A percentile compares a stretch with the other conserved stretches of the same genome.
phyloP scores from a whole-genome alignment of 78 protist species.

The Anaeramoeba flamelloides region DNA sequence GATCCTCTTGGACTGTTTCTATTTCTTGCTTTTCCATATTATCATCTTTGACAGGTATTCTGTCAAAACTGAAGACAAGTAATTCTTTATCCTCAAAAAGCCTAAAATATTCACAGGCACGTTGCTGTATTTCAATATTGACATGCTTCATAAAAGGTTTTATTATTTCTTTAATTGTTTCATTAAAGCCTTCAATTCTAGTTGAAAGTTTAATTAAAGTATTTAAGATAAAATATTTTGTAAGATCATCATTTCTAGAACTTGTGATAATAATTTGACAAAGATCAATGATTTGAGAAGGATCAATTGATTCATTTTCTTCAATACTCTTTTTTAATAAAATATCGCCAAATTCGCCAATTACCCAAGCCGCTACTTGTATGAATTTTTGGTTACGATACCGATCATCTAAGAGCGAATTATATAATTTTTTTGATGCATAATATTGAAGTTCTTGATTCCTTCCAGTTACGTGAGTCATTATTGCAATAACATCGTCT shows the following conservation, averaged over 20 bases:
- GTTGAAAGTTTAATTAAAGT: constrained; percentile 52
- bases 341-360: constrained; percentile 78
- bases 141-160: too few species aligned
- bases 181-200: too few species aligned
- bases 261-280: constrained; percentile 22
- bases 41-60: too few species aligned
- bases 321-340: not conserved
- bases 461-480: not conserved
- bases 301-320: not conserved
- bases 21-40: too few species aligned
- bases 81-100: constrained; percentile 27
- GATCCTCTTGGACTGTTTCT: too few species aligned
- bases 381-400: constrained; percentile 16
- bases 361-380: constrained; percentile 52
- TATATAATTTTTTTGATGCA: not conserved
- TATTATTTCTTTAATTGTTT: too few species aligned
- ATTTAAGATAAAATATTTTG: constrained; percentile 48
- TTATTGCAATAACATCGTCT: not conserved
- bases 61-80: too few species aligned
- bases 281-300: constrained; percentile 33
- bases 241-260: constrained; percentile 20
- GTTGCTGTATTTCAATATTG: constrained; percentile 69
- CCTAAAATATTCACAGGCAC: constrained; percentile 56
- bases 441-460: not conserved
- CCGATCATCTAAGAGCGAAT: not conserved